These are phyloP conservation scores for Rhamnella rubrinervis DNA, from an alignment of 331 rosid genomes.

Conservation along the genomic window DNA sequence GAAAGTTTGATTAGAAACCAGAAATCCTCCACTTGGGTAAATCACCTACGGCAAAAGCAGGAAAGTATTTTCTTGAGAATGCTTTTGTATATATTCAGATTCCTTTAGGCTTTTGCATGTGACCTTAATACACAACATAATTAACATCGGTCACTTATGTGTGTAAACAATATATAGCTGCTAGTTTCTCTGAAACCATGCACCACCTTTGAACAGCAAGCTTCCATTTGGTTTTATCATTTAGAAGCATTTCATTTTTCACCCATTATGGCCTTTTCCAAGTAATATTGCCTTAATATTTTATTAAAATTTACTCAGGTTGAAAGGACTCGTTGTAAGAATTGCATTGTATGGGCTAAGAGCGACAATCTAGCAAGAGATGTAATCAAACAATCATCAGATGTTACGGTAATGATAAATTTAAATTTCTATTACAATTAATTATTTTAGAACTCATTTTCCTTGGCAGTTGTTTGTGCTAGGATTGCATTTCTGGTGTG, in stretches of 20 bases:
- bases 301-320: conserved; percentile 46
- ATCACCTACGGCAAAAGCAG: too few relatives aligned
- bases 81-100: too few relatives aligned
- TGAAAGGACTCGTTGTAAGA: conserved; percentile 59
- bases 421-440: too few relatives aligned
- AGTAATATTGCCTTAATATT: conserved; percentile 17
- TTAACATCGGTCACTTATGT: too few relatives aligned
- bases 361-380: conserved; percentile 82
- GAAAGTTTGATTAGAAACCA: too few relatives aligned
- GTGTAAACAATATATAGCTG: too few relatives aligned
- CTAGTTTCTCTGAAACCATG: too few relatives aligned
- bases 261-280: background rate
- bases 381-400: conserved; percentile 60
- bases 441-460: background rate
- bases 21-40: too few relatives aligned
- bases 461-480: background rate
- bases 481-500: background rate
- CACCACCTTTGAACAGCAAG: too few relatives aligned
- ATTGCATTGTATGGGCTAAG: conserved; percentile 88
- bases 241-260: background rate
- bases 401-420: conserved; percentile 44
- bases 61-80: too few relatives aligned
- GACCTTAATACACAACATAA: too few relatives aligned
- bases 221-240: conserved; percentile 1
- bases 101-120: too few relatives aligned